These are phyloP conservation scores for Pezizomycotina sp. DNA, from an alignment of 2,329 filamentous ascomycete species.

Conservation along the genomic window DNA sequence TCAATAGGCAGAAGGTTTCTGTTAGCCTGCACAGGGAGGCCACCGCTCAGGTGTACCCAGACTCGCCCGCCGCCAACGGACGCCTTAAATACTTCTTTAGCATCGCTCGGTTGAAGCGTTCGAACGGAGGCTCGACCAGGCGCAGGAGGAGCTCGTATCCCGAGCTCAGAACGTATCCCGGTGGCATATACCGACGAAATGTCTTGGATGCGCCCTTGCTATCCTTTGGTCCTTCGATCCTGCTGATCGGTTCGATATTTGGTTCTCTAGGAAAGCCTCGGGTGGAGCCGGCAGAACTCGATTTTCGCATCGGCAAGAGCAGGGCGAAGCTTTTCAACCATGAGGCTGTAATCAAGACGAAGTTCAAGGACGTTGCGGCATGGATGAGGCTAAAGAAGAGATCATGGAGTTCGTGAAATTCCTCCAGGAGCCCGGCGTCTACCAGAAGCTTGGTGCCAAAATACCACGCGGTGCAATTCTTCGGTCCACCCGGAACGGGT, in stretches of 20 bases:
- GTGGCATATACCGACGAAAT: conserved; percentile 73
- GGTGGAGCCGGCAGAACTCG: conserved; percentile 50
- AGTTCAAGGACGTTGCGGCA: conserved; percentile 94
- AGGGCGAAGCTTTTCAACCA: conserved; percentile 95
- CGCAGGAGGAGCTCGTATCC: conserved; percentile 76
- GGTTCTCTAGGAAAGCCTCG: conserved; percentile 58
- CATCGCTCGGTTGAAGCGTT: conserved; percentile 86
- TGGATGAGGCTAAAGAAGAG: conserved; percentile 95
- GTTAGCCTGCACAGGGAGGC: conserved; percentile 67
- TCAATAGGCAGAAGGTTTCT: conserved; percentile 60
- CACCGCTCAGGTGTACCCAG: conserved; percentile 54
- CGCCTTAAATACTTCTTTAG: conserved; percentile 70
- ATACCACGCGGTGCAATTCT: conserved; percentile 94
- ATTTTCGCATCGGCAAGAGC: conserved; percentile 91
- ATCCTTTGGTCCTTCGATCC: conserved; percentile 66
- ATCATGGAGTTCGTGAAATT: conserved; percentile 99
- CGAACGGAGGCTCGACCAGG: conserved; percentile 71
- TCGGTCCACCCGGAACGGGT: conserved; percentile 89
- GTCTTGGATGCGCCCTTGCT: conserved; percentile 54
- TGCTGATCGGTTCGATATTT: conserved; percentile 76
- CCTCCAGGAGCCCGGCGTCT: conserved; percentile 79
- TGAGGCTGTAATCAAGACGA: conserved; percentile 88
- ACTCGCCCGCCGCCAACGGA: conserved; percentile 50
- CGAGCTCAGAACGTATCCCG: conserved; percentile 73
- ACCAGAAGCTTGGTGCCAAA: conserved; percentile 88